Percentiles rank a stretch among this genome's conserved stretches.
Evolutionary conservation across 139 green algal species (phyloP).

Genomic region (Zygnema cylindricum): DNA sequence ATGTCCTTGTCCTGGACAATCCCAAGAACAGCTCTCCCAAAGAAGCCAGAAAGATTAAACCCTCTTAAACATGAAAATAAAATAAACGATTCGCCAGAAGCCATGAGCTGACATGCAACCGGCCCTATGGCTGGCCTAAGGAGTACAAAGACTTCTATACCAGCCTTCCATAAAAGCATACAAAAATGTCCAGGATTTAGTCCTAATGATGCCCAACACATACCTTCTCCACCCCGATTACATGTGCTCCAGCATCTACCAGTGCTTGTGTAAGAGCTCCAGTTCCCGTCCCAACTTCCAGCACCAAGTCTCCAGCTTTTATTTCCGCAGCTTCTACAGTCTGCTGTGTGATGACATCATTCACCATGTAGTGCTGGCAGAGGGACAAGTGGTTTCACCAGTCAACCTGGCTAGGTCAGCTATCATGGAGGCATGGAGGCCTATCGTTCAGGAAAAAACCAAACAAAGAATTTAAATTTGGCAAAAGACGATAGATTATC

Average conservation of each 20-base stretch:
- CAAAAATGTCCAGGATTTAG: no score
- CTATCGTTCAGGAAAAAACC: no score
- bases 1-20: conserved; percentile 77
- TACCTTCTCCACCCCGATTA: conserved; percentile 92
- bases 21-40: no score
- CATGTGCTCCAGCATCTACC: conserved; percentile 70
- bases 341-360: conserved; percentile 76
- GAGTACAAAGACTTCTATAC: not conserved
- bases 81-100: no score
- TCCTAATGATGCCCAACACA: no score
- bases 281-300: conserved; percentile 90
- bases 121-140: not conserved
- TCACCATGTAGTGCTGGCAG: conserved; percentile 91
- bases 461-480: no score
- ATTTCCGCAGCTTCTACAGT: conserved; percentile 76
- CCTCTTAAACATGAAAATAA: no score
- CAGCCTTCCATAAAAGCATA: not conserved
- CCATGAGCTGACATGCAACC: not conserved
- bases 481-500: no score
- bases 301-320: conserved; percentile 74
- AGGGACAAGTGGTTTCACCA: not conserved
- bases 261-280: conserved; percentile 88
- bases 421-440: no score
- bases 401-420: not conserved
- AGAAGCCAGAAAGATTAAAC: no score